phyloP scores from a whole-genome alignment of 1,139 yeast species.

The Geotrichum australiense region DNA sequence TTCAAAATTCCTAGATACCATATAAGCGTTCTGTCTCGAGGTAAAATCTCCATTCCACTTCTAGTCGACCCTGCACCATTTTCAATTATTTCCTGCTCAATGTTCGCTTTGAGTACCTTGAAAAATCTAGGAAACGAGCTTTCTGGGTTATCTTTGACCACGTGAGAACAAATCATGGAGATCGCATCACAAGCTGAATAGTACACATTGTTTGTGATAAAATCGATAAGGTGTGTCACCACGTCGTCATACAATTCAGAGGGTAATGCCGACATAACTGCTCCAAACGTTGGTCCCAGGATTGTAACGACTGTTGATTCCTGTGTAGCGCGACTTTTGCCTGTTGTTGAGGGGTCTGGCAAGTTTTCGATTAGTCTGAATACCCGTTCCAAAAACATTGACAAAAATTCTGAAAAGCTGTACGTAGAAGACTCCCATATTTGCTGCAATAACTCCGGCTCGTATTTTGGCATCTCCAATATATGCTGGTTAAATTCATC shows the following conservation, averaged over 20 bases:
- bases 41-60: conserved; percentile 59
- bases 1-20: conserved; percentile 68
- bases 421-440: conserved; percentile 73
- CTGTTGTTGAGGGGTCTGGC: conserved; percentile 39
- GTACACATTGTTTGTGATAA: conserved; percentile 53
- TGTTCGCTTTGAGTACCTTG: conserved; percentile 43
- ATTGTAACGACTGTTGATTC: conserved; percentile 44
- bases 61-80: conserved; percentile 80
- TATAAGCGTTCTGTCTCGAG: conserved; percentile 69
- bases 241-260: conserved; percentile 52
- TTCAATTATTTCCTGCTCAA: conserved; percentile 65
- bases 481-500: conserved; percentile 18
- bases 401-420: conserved; percentile 57
- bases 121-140: conserved; percentile 43
- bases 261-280: conserved; percentile 65
- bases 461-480: conserved; percentile 30
- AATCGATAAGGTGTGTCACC: conserved; percentile 48
- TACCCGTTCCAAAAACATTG: conserved; percentile 51
- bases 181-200: conserved; percentile 62
- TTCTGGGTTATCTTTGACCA: conserved; percentile 56
- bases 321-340: conserved; percentile 29
- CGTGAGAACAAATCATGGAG: conserved; percentile 62
- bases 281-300: conserved; percentile 58
- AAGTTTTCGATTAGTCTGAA: conserved; percentile 68
- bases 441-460: conserved; percentile 42